These are phyloP conservation scores for Heterobasidion occidentale DNA, from an alignment of 1,284 basidiomycete species.

Conservation along the genomic window DNA sequence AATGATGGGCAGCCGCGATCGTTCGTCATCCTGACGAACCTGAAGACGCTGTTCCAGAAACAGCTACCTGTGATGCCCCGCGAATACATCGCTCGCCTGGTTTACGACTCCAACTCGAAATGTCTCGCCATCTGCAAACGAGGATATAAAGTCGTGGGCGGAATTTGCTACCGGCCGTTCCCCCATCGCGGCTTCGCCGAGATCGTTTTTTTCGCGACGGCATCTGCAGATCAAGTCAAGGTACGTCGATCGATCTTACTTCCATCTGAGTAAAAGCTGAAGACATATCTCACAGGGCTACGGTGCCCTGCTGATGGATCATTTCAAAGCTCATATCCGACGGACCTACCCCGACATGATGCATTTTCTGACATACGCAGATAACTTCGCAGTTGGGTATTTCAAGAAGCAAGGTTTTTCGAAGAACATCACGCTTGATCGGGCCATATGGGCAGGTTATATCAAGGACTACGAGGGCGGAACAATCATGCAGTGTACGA, in stretches of 20 bases:
- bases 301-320: slow-evolving; percentile 84
- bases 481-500: no score
- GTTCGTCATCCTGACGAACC: slow-evolving; percentile 82
- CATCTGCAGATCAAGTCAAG: slow-evolving; percentile 96
- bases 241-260: slow-evolving; percentile 27
- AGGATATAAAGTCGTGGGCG: slow-evolving; percentile 94
- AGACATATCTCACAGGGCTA: no score
- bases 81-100: slow-evolving; percentile 96
- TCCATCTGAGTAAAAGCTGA: no score
- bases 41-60: slow-evolving; percentile 96
- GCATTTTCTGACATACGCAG: slow-evolving; percentile 86
- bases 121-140: slow-evolving; percentile 93
- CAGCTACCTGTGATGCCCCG: slow-evolving; percentile 99
- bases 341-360: slow-evolving; percentile 77
- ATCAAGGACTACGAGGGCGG: no score
- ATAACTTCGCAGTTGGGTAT: background rate
- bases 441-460: no score
- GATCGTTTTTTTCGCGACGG: slow-evolving; percentile 98
- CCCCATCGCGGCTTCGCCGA: slow-evolving; percentile 93
- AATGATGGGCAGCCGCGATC: slow-evolving; percentile 76
- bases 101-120: slow-evolving; percentile 90
- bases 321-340: slow-evolving; percentile 92
- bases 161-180: slow-evolving; percentile 97
- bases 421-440: no score
- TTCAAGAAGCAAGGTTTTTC: no score